Percentiles rank a stretch among this genome's conserved stretches.
phyloP scores from a whole-genome alignment of 2,329 filamentous ascomycete species.

The Claviceps sp. region DNA sequence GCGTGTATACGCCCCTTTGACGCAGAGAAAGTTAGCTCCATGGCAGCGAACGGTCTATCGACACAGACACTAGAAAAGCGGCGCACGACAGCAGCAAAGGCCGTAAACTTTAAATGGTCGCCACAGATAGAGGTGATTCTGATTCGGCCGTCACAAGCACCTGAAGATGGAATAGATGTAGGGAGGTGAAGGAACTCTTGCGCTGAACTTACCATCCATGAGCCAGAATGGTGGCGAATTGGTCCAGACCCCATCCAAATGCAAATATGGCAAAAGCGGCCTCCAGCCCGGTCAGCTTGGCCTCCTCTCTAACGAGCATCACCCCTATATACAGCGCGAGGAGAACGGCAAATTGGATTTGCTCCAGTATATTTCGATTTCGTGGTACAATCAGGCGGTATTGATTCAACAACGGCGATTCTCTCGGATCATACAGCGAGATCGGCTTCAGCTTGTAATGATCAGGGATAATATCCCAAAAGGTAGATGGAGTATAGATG shows the following conservation, averaged over 20 bases:
- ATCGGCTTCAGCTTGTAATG: slow-evolving; percentile 77
- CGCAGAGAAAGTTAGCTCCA: neutral
- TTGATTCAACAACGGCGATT: slow-evolving; percentile 66
- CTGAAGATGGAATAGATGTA: neutral
- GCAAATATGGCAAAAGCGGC: slow-evolving; percentile 58
- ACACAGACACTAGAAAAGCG: neutral
- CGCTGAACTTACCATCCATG: slow-evolving; percentile 43
- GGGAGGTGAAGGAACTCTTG: neutral
- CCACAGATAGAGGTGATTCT: neutral
- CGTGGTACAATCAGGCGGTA: slow-evolving; percentile 74
- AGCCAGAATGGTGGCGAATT: slow-evolving; percentile 62
- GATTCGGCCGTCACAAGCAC: neutral
- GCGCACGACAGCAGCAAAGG: neutral
- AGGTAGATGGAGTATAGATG: slow-evolving; percentile 69
- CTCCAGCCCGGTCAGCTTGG: slow-evolving; percentile 43
- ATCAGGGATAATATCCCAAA: slow-evolving; percentile 74
- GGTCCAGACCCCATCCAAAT: slow-evolving; percentile 67
- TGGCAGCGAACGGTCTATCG: neutral
- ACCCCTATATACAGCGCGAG: slow-evolving; percentile 56
- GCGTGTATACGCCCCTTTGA: slow-evolving; percentile 63
- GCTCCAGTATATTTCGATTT: slow-evolving; percentile 62
- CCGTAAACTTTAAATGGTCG: neutral
- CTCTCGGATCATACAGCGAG: slow-evolving; percentile 63
- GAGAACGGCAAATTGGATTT: slow-evolving; percentile 58
- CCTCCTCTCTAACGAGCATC: slow-evolving; percentile 55